Base-by-base conservation (phyloP, 2,329 filamentous ascomycete species). In the Claviceps humidiphila region DNA sequence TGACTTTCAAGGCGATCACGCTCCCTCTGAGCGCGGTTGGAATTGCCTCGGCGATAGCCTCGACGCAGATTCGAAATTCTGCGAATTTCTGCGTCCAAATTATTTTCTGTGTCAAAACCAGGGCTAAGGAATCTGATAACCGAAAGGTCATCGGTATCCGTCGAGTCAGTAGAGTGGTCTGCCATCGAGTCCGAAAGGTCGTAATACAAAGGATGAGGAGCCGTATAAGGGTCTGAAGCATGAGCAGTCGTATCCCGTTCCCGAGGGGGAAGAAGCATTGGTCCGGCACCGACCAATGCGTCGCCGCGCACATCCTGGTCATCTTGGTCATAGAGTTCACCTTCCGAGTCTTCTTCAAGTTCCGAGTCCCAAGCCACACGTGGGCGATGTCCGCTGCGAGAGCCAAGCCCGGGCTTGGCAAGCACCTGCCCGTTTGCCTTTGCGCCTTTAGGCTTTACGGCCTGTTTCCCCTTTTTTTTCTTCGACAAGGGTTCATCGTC, bases 1-100 rank as follows among this genome's bases (percentile, higher is more conserved):
- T 85, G 74, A 20, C 70, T 66, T 59, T 90, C 87, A 1, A 95
- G 78, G 56, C 84, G 83, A 51, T 72, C 69, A 50, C 89, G 80
- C 67, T 87, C 73, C 38, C 61, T 69, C 57, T 64, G 62, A 34
- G 55, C 26, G 17, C 68, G 64, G 9, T 56, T 49, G 44, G 47
- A 59, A 48, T 61, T 63, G 39, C 57, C 61, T 3, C 51, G 44
- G 47, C 67, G 56, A 56, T 62, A 71, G 4, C 61, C 69, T 20
- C 68, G 72, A 24, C 68, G 68, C 5, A 55, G 56, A 7, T 51
- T 52, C 4, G 60, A 57, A 34, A 64, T 58, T 45, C 52, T 53
- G 22, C 40, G 54, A 16, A 65, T 16, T 3, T 50, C 41, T 14
- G 24, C 34, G n/a, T 4, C 26, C 30, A 34, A 50, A 5, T 22